A percentile compares a stretch with the other conserved stretches of the same genome.
These are phyloP conservation scores for Pyrenopolyporus hunteri DNA, from an alignment of 495 filamentous ascomycete genomes.

Conservation along the genomic window DNA sequence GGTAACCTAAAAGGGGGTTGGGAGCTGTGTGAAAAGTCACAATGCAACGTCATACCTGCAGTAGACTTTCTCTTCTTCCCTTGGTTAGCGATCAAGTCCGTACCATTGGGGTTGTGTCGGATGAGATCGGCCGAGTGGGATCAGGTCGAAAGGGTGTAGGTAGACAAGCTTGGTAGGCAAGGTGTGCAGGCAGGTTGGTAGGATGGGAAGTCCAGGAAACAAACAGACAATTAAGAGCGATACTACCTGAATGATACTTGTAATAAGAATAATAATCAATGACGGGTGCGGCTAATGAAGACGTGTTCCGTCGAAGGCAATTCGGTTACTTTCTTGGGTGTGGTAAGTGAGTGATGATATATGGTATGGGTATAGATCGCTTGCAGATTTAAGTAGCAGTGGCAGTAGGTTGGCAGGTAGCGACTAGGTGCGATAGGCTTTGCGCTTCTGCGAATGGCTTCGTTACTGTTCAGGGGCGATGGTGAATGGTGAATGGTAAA, in stretches of 20 bases:
- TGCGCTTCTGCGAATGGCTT: conserved; percentile 8
- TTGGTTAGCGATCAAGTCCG: background rate
- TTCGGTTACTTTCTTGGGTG: too few relatives aligned
- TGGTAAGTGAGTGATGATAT: too few relatives aligned
- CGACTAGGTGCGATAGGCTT: too few relatives aligned
- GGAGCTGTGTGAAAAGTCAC: conserved; percentile 13
- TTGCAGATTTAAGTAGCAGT: background rate
- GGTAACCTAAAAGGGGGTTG: conserved; percentile 34
- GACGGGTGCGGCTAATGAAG: background rate
- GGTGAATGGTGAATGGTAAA: too few relatives aligned
- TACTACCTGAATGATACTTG: too few relatives aligned
- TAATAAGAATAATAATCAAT: background rate
- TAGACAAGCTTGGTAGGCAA: too few relatives aligned
- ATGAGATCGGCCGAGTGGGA: background rate
- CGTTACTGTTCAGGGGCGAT: background rate
- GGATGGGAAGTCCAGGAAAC: too few relatives aligned
- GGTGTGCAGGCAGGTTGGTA: too few relatives aligned
- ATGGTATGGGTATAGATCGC: too few relatives aligned
- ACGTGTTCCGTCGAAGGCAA: background rate
- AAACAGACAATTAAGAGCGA: too few relatives aligned
- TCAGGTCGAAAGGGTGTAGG: background rate
- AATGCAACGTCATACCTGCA: conserved; percentile 40
- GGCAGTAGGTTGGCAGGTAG: background rate
- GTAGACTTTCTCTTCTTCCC: conserved; percentile 1
- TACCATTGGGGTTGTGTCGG: background rate